Evolutionary conservation across 768 basidiomycete species (phyloP), one percentile per base, ranked within the genome.

Genomic region (Suillus subaureus): DNA sequence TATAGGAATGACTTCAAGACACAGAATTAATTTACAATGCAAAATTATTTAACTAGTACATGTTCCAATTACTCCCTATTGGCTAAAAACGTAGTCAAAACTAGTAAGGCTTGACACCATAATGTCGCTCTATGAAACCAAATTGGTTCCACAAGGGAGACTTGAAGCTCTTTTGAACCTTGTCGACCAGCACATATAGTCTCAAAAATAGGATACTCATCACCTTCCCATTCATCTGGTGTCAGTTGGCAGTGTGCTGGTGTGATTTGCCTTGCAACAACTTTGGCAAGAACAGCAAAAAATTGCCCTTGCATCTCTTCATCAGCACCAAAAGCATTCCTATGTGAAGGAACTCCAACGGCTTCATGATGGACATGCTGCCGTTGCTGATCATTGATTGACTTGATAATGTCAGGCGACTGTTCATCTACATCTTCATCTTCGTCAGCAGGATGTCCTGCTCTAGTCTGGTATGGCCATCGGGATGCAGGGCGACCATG

Each of bases 161-260:
- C 43, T 45, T 45, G 43, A 45, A 45, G 21, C 43, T 45, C 43
- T 45, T 45, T 45, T 2, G 4, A 3, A 45, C 43, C 43, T 45
- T 9, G 1, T n/a, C 21, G 4, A 45, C 43, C 43, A 45, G 43
- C 43, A 45, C 43, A 4, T 45, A 45, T 45, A 4, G 43, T 45
- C 21, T 45, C 43, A n/a, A 45, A 45, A 2, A 5, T 9, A 0
- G 66, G 69, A 51, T 72, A 72, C 6, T 51, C 26, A 0, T 57
- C 65, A 0, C 18, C 4, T 63, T 70, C 71, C 70, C 8, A 71
- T 60, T 74, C 70, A 4, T 31, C 40, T 16, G 64, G 45, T 11
- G 60, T 62, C 7, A 74, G 49, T 6, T 66, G 62, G 55, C 70
- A 72, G 5, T 69, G 55, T 4, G 61, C 21, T 1, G 68, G 70